Evolutionary conservation across 148 eudicot genomes (phyloP), one percentile per base, ranked within the genome.

Genomic region (Cornus kousa): DNA sequence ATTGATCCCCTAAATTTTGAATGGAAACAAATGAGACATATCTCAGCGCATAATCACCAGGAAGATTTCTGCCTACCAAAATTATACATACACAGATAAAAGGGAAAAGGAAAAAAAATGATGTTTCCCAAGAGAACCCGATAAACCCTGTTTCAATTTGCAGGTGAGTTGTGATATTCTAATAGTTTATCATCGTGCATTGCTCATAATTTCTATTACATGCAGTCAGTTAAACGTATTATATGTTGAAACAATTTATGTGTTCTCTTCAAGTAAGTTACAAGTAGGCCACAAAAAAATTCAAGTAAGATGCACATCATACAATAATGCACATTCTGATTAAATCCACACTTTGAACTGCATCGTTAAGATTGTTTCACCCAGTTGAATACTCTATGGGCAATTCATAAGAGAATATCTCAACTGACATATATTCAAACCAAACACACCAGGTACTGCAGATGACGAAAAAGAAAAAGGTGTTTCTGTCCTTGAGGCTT

Each of bases 1-100:
- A 85, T 22, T n/a, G 31, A 76, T 62, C 80, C 77, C 90, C 94
- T 91, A 86, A 75, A 81, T 76, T 72, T 57, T 9, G 22, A 35
- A 71, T 55, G 10, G 60, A 71, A 74, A 35, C 9, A 43, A 48
- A 55, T 83, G 17, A 78, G 79, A 59, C 31, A n/a, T 64, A 23
- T 16, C 64, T n/a, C 62, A 69, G 24, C 40, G 73, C 74, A 72
- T 14, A 12, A 5, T 46, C 28, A 48, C 35, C 60, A 0, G 53
- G 24, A 72, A 48, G 5, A 60, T 60, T 16, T 60, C 65, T 60
- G 16, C 22, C 19, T 55, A 55, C 3, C 60, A 12, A 55, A 12
- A 8, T 2, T 0, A 2, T 16, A 55, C 16, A 57, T 5, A 13
- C 62, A 57, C 62, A 19, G 5, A 16, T 43, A 43, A 6, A 43